A percentile compares a stretch with the other conserved stretches of the same genome.
These are phyloP conservation scores for Puccinia hordei DNA, from an alignment of 1,284 basidiomycete genomes.

Conservation along the genomic window DNA sequence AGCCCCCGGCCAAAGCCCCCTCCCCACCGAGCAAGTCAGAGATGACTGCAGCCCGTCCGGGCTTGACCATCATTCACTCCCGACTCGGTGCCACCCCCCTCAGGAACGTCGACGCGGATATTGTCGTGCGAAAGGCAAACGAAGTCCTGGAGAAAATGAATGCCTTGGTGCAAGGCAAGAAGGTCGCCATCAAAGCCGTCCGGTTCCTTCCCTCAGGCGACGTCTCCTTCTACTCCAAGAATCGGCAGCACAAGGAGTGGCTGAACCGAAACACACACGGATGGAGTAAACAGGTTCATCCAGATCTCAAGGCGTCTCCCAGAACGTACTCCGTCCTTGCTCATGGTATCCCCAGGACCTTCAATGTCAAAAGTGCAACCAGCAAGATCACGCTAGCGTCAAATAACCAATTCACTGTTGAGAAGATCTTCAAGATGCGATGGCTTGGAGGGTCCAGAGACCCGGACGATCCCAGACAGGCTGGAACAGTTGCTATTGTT, in stretches of 20 bases:
- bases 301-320: background rate
- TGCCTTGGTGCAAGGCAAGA: background rate
- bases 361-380: background rate
- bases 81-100: background rate
- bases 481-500: background rate
- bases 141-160: background rate
- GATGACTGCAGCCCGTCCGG: background rate
- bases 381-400: background rate
- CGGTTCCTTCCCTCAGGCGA: background rate
- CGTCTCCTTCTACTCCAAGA: background rate
- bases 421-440: background rate
- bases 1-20: constrained; percentile 46
- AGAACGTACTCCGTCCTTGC: background rate
- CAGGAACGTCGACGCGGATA: background rate
- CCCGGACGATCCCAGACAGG: background rate
- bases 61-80: background rate
- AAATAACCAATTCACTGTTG: background rate
- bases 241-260: background rate
- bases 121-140: background rate
- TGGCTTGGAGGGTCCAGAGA: background rate
- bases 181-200: background rate
- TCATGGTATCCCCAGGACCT: background rate
- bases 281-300: background rate
- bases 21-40: background rate
- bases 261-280: background rate